Conservation (phyloP, 305 asterid species). For the Fraxinus paxiana region DNA sequence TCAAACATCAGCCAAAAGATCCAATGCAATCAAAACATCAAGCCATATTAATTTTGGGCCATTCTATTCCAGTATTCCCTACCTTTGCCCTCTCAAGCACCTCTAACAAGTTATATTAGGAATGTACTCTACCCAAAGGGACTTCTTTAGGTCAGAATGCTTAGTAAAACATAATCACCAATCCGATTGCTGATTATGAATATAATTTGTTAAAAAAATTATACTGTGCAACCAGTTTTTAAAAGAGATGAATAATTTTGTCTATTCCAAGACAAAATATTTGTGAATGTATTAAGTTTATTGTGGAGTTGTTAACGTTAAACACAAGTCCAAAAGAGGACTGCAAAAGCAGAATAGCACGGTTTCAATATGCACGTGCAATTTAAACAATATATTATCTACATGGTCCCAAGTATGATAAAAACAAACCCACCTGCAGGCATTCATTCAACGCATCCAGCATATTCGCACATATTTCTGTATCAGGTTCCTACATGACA, state of each 20-base stretch:
- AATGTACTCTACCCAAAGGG: not conserved
- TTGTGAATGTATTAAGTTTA: not conserved
- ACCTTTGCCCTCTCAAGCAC: not conserved
- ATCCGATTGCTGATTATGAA: not conserved
- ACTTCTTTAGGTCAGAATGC: not conserved
- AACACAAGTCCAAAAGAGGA: not conserved
- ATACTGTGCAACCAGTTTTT: not conserved
- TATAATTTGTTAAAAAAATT: not conserved
- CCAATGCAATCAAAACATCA: not conserved
- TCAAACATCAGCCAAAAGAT: not conserved
- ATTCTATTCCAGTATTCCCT: not conserved
- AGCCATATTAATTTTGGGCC: not conserved
- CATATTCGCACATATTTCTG: constrained; percentile 79
- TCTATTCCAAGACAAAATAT: constrained; percentile 16
- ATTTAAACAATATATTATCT: not conserved
- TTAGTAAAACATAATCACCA: not conserved
- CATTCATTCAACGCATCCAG: constrained; percentile 83
- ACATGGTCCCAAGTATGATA: not conserved
- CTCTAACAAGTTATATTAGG: not conserved
- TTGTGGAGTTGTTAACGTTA: not conserved
- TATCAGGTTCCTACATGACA: constrained; percentile 75
- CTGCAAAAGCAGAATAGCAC: not conserved
- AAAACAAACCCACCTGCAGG: constrained; percentile 54
- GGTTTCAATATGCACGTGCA: not conserved
- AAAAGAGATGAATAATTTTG: not conserved